Evolutionary conservation across 768 basidiomycete genomes (phyloP).

Genomic region (Tylopilus sp.): DNA sequence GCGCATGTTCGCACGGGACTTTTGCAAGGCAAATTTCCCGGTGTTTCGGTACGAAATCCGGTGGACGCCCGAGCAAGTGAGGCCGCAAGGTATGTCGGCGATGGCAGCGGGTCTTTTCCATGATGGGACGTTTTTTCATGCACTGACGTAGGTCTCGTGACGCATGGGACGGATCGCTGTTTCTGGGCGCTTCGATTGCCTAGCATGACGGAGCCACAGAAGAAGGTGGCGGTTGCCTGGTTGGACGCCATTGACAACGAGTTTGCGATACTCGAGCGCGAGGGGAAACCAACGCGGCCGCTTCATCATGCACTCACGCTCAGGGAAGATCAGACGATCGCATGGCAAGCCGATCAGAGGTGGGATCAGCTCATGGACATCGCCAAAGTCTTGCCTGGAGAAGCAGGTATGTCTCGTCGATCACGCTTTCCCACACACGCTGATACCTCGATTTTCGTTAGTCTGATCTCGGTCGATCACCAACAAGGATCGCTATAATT

Average conservation of each 20-base stretch:
- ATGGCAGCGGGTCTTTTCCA: no score
- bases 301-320: conserved; percentile 47
- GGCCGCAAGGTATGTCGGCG: conserved; percentile 44
- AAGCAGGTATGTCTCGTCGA: conserved; percentile 8
- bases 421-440: no score
- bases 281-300: conserved; percentile 28
- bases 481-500: neutral
- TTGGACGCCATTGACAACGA: conserved; percentile 48
- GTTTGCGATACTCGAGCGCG: conserved; percentile 37
- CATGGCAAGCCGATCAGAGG: conserved; percentile 51
- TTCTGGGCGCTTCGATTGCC: conserved; percentile 61
- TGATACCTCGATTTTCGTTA: neutral
- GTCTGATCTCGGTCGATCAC: neutral
- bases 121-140: neutral
- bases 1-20: conserved; percentile 57
- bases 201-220: conserved; percentile 43
- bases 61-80: conserved; percentile 62
- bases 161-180: conserved; percentile 62
- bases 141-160: conserved; percentile 53
- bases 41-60: conserved; percentile 65
- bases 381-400: conserved; percentile 24
- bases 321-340: conserved; percentile 46
- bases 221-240: conserved; percentile 52
- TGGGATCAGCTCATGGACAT: conserved; percentile 52
- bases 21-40: conserved; percentile 54